phyloP scores from a whole-genome alignment of 352 stramenopile genomes.

The Phytophthora lateralis region DNA sequence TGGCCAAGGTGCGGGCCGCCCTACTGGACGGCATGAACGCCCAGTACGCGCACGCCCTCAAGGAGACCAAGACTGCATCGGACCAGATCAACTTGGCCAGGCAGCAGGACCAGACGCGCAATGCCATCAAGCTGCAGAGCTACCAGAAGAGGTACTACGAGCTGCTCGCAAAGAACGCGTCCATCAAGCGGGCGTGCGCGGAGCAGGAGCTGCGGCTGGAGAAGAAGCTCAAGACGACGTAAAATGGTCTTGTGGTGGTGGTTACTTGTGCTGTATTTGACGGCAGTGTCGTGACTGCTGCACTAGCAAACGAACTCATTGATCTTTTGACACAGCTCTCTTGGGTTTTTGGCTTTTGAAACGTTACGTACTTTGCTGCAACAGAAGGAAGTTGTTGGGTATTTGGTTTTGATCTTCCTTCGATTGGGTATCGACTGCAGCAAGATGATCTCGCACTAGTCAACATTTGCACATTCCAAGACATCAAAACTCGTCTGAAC shows the following conservation, averaged over 20 bases:
- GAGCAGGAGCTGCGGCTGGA: slow-evolving; percentile 26
- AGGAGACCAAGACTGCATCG: slow-evolving; percentile 38
- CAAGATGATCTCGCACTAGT: no score
- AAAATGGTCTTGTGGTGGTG: neutral
- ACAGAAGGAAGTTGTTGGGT: no score
- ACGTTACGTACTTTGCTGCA: no score
- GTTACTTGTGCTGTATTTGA: neutral
- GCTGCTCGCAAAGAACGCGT: slow-evolving; percentile 67
- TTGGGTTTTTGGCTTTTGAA: no score
- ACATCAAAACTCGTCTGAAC: neutral
- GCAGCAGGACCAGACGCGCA: slow-evolving; percentile 75
- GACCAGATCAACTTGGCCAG: slow-evolving; percentile 67
- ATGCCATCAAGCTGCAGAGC: slow-evolving; percentile 59
- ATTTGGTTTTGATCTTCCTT: no score
- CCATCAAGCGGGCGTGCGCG: slow-evolving; percentile 51
- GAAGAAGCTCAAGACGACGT: slow-evolving; percentile 51
- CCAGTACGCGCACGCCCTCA: slow-evolving; percentile 53
- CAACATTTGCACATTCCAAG: neutral
- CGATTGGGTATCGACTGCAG: no score
- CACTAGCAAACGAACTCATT: neutral
- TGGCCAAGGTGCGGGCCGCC: slow-evolving; percentile 63
- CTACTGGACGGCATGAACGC: slow-evolving; percentile 72
- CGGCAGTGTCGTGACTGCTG: neutral
- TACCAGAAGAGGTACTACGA: slow-evolving; percentile 66
- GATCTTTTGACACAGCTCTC: no score